Evolutionary conservation across 306 rosid genomes (phyloP), one percentile per base, ranked within the genome.

Genomic region (Senna siamea): DNA sequence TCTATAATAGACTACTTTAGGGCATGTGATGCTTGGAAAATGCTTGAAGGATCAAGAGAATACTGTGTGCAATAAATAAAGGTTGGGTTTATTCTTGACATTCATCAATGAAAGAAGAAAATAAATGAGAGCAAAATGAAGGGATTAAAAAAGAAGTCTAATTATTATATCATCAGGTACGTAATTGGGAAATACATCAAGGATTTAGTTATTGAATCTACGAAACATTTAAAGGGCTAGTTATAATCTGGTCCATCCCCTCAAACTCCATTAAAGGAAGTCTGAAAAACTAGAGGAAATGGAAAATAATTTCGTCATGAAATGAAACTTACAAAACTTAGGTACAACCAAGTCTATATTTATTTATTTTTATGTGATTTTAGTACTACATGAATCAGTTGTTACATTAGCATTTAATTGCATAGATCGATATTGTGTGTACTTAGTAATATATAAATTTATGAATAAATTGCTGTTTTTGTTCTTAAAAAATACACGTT

Each of bases 201-300:
- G n/a, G n/a, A n/a, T n/a, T n/a, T n/a, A n/a, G n/a, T n/a, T n/a
- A n/a, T n/a, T n/a, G n/a, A n/a, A n/a, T n/a, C n/a, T n/a, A n/a
- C 44, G 65, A 58, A 51, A 41, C 55, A 56, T 7, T 10, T 18
- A 30, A 44, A 65, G 19, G 30, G 18, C 22, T 41, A 40, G n/a
- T 37, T 61, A 69, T 15, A 62, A 70, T 43, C 67, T 20, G 75
- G 76, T 71, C 78, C 75, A 71, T n/a, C 40, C 50, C 74, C 37
- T 50, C 54, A 56, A n/a, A 9, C 58, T 48, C 73, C 26, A 32
- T 32, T n/a, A 30, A 67, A 15, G 28, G 58, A 47, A 67, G 48
- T 28, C 38, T 67, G 56, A 67, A 67, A n/a, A 10, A n/a, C n/a
- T 30, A 48, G 56, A 26, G 38, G 3, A 26, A 26, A 26, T 1